Percentiles rank a stretch among this genome's conserved stretches.
phyloP scores from a whole-genome alignment of 2,329 filamentous ascomycete genomes.

The Karstenula rhodostoma region DNA sequence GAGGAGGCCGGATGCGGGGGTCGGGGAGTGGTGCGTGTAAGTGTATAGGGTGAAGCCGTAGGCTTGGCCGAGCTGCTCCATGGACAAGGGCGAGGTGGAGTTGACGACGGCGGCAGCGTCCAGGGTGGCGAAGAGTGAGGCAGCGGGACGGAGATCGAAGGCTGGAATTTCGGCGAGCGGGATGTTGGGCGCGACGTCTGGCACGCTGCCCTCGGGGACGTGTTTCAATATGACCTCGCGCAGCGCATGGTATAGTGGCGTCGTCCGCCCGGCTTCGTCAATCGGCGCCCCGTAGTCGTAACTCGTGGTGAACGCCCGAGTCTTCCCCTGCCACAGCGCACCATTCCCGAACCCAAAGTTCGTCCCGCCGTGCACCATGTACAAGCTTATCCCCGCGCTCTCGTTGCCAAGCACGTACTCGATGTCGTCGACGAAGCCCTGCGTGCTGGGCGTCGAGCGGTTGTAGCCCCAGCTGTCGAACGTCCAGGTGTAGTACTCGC shows the following conservation, averaged over 20 bases:
- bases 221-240: conserved; percentile 52
- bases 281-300: conserved; percentile 62
- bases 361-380: conserved; percentile 64
- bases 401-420: conserved; percentile 34
- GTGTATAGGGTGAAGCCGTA: conserved; percentile 58
- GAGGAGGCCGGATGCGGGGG: conserved; percentile 42
- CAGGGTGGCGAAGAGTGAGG: conserved; percentile 50
- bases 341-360: conserved; percentile 61
- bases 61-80: conserved; percentile 57
- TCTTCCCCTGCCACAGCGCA: conserved; percentile 53
- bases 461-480: conserved; percentile 56
- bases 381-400: conserved; percentile 57
- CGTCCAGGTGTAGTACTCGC: conserved; percentile 59
- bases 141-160: conserved; percentile 50
- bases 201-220: conserved; percentile 48
- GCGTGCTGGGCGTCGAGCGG: conserved; percentile 45
- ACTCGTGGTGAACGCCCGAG: conserved; percentile 55
- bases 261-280: conserved; percentile 59
- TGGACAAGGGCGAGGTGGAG: conserved; percentile 47
- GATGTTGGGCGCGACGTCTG: conserved; percentile 45
- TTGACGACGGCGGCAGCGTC: conserved; percentile 25
- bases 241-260: conserved; percentile 54
- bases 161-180: conserved; percentile 46
- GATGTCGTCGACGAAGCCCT: conserved; percentile 30
- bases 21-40: conserved; percentile 50